Conservation (phyloP, 768 basidiomycete genomes). For the Tulasnella sp. region DNA sequence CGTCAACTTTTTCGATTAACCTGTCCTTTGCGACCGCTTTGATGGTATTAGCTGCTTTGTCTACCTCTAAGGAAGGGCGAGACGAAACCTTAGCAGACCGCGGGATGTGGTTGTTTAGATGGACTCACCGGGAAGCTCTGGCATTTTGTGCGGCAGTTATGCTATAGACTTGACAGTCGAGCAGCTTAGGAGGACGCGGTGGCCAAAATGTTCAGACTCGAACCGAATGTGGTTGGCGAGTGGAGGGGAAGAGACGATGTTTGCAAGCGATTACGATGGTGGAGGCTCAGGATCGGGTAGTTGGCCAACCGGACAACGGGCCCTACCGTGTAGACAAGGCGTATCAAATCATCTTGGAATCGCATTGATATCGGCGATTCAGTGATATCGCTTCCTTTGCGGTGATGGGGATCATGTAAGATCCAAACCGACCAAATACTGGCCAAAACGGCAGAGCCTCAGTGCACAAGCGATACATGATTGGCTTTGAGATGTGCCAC, state of each 20-base stretch:
- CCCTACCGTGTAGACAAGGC: too few species aligned
- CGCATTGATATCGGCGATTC: too few species aligned
- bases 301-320: too few species aligned
- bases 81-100: background rate
- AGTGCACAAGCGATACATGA: too few species aligned
- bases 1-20: constrained; percentile 43
- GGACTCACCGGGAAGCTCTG: background rate
- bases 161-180: background rate
- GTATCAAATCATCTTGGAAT: too few species aligned
- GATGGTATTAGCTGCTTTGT: constrained; percentile 50
- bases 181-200: background rate
- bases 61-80: constrained; percentile 42
- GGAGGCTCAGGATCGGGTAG: too few species aligned
- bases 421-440: too few species aligned
- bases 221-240: background rate
- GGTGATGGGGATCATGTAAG: too few species aligned
- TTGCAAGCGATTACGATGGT: background rate
- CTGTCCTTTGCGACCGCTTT: constrained; percentile 41
- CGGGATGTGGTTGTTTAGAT: background rate
- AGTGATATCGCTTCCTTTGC: too few species aligned
- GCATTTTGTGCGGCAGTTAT: background rate
- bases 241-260: background rate
- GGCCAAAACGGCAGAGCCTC: too few species aligned
- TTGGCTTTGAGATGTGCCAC: too few species aligned
- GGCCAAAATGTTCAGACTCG: background rate